Base-by-base conservation (phyloP, 768 basidiomycete species). In the Rhizopogon vinicolor region DNA sequence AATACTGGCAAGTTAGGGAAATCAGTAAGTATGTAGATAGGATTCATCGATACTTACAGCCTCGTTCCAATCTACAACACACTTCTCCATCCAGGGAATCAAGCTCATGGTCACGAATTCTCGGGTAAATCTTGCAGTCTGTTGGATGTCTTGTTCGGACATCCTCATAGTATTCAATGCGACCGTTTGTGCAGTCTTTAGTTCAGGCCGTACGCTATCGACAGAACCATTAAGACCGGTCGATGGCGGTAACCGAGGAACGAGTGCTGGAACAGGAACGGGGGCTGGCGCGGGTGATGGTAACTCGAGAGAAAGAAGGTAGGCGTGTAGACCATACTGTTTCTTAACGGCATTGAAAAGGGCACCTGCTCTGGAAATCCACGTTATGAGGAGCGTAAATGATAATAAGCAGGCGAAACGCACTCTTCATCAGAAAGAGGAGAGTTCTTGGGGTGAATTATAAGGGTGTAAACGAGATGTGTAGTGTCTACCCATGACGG, bases 61-160 rank as follows among this genome's bases (percentile, higher is more conserved):
- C 74, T 98, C 95, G 66, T 97, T 98, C 92, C 94, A 96, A 59
- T 96, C 91, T 44, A 92, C 61, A 5, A 95, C 89, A 68, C 86
- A 87, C 64, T 87, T 91, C 73, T 98, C 96, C 92, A 98, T 95
- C 91, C 91, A 98, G 1, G 95, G 95, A 3, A 98, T 69, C 44
- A 98, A 71, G 65, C 90, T 94, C 84, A 90, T 92, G 10, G 87
- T 85, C 3, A 92, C 78, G 61, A 98, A 88, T 68, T 97, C 95
- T 44, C 93, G 81, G 9, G 91, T 80, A 63, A 98, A 93, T 52
- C 83, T 81, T 0, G 85, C 84, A 6, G 85, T 81, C 61, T 84
- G 80, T 52, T 87, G 80, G 13, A 92, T 87, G 71, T 96, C 93
- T 45, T 73, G 71, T 62, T 92, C 85, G 8, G 74, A 76, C 74